Conservation (phyloP, 495 filamentous ascomycete genomes). For the Pyrenula massariospora region DNA sequence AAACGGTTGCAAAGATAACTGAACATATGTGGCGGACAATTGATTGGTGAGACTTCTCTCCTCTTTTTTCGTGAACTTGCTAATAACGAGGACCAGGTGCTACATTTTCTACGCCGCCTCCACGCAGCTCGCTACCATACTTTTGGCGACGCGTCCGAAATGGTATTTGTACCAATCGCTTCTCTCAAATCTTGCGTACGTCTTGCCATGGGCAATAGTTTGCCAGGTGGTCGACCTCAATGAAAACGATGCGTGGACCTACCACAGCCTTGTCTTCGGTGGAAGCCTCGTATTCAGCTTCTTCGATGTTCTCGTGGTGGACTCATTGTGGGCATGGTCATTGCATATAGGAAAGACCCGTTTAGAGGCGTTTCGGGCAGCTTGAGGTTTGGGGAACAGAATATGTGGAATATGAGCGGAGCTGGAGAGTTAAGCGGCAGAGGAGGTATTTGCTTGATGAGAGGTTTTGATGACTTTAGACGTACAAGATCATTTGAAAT, state of each 20-base stretch:
- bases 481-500: too few species aligned
- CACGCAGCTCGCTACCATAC: constrained; percentile 51
- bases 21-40: constrained; percentile 52
- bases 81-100: constrained; percentile 53
- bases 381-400: too few species aligned
- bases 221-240: constrained; percentile 36
- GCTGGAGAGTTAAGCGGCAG: too few species aligned
- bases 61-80: neutral
- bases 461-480: too few species aligned
- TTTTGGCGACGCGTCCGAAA: constrained; percentile 51
- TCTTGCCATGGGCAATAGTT: constrained; percentile 60
- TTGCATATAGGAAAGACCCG: constrained; percentile 34
- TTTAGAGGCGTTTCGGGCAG: neutral
- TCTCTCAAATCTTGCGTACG: constrained; percentile 51
- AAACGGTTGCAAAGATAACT: constrained; percentile 46
- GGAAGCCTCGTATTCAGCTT: constrained; percentile 59
- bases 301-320: constrained; percentile 37
- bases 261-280: constrained; percentile 56
- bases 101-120: constrained; percentile 62
- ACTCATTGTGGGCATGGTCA: constrained; percentile 42
- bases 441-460: too few species aligned
- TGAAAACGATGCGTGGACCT: constrained; percentile 51
- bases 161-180: constrained; percentile 62
- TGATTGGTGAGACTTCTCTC: constrained; percentile 7
- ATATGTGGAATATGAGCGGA: too few species aligned